Base-by-base conservation (phyloP, 2,329 filamentous ascomycete genomes). In the Neobulgaria alba region DNA sequence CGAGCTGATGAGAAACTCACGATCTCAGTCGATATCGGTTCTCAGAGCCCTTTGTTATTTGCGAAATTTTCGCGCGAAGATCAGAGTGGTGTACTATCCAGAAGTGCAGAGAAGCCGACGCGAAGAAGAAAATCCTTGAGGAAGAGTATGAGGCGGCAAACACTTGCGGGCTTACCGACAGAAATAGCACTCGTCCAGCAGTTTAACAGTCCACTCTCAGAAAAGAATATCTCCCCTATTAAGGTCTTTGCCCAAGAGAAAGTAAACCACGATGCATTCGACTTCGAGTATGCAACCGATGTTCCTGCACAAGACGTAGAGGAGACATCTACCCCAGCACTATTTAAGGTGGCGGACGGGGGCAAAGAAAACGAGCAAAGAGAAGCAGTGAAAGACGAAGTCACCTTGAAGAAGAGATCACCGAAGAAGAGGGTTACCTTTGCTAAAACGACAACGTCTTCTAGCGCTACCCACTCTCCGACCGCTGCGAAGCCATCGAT, bases 111-210 rank as follows among this genome's bases (percentile, higher is more conserved):
- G 16, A 48, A 48, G 31, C 36, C 43, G 8, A 29, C 39, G 19
- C 42, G 53, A 20, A 46, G 45, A 26, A 50, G 50, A 18, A 55
- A 52, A 33, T 52, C 48, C n/a, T 34, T 43, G 39, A 40, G 52
- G 33, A 48, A 46, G 39, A 57, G 53, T 36, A 39, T 43, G 7
- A 41, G 46, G 30, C 45, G 46, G 16, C 32, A 43, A 12, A 47
- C 45, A 10, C 21, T 35, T n/a, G 32, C 12, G 5, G 34, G 7
- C 23, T 26, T 12, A 7, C 12, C 23, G 12, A 7, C 7, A 26
- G 23, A 12, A 26, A 12, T 26, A 26, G 23, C 23, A 7, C 23
- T 12, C 12, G 7, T 12, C 12, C 12, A 7, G 7, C 23, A 26
- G 12, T 26, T 26, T 26, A 26, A 26, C 12, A 26, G 23, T 7